These are phyloP conservation scores for Cladosporium sp. DNA, from an alignment of 2,329 filamentous ascomycete species.

Conservation along the genomic window DNA sequence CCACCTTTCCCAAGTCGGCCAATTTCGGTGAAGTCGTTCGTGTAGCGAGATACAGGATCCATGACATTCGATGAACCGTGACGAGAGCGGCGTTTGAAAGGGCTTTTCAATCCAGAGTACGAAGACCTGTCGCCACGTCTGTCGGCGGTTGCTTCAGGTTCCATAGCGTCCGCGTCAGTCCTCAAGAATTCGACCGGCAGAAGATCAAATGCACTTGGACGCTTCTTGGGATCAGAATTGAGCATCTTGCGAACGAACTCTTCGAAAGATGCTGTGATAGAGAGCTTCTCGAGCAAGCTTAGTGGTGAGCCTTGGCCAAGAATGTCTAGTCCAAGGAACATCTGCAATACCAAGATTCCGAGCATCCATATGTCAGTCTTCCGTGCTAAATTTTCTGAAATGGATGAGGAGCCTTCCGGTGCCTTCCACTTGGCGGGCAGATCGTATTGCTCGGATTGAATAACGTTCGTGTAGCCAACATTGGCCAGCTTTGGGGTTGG, in stretches of 20 bases:
- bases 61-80: constrained; percentile 34
- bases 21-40: constrained; percentile 86
- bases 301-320: constrained; percentile 76
- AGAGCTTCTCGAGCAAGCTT: constrained; percentile 68
- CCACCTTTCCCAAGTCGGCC: constrained; percentile 88
- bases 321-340: constrained; percentile 83
- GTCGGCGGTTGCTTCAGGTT: background rate
- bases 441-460: constrained; percentile 13
- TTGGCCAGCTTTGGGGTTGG: constrained; percentile 65
- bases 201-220: constrained; percentile 77
- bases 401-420: constrained; percentile 20
- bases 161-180: constrained; percentile 43
- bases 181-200: constrained; percentile 59
- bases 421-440: constrained; percentile 28
- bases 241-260: constrained; percentile 85
- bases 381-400: constrained; percentile 46
- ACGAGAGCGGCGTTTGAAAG: constrained; percentile 31
- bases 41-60: constrained; percentile 67
- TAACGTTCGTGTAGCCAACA: constrained; percentile 57
- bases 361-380: constrained; percentile 97
- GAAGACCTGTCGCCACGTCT: constrained; percentile 11
- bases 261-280: constrained; percentile 71
- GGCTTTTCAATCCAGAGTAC: constrained; percentile 28
- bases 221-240: constrained; percentile 77
- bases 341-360: constrained; percentile 86